Evolutionary conservation across 1,139 yeast species (phyloP).

Genomic region (Pichia sp.): DNA sequence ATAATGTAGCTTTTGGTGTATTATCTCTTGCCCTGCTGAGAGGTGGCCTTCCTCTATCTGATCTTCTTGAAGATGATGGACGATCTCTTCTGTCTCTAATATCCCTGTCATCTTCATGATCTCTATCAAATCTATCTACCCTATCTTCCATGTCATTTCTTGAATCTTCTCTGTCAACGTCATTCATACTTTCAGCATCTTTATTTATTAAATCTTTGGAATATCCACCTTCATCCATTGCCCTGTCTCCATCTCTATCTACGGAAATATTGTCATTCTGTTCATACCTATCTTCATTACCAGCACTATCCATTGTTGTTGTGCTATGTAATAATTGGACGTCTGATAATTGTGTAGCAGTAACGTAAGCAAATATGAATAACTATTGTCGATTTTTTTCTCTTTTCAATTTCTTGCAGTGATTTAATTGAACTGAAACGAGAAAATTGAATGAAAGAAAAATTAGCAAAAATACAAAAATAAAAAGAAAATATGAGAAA

Average conservation of each 20-base stretch:
- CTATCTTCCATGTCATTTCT: background rate
- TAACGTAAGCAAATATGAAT: no score
- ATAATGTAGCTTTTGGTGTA: conserved; percentile 20
- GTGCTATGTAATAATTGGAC: background rate
- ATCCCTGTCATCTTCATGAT: background rate
- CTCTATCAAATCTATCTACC: background rate
- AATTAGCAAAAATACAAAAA: background rate
- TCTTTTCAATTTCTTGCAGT: background rate
- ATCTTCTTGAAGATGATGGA: background rate
- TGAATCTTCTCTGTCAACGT: background rate
- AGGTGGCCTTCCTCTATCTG: background rate
- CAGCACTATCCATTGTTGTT: background rate
- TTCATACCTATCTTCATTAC: background rate
- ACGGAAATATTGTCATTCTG: background rate
- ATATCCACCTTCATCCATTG: background rate
- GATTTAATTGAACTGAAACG: background rate
- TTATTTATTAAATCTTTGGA: background rate
- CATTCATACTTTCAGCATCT: background rate
- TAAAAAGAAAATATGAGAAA: background rate
- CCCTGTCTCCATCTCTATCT: background rate
- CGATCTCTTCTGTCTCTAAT: background rate
- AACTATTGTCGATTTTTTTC: background rate
- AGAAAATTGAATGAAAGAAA: background rate
- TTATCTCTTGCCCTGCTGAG: conserved; percentile 3
- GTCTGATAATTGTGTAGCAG: no score